Evolutionary conservation across 2,329 filamentous ascomycete species (phyloP).

Genomic region (Diaporthe amygdali): DNA sequence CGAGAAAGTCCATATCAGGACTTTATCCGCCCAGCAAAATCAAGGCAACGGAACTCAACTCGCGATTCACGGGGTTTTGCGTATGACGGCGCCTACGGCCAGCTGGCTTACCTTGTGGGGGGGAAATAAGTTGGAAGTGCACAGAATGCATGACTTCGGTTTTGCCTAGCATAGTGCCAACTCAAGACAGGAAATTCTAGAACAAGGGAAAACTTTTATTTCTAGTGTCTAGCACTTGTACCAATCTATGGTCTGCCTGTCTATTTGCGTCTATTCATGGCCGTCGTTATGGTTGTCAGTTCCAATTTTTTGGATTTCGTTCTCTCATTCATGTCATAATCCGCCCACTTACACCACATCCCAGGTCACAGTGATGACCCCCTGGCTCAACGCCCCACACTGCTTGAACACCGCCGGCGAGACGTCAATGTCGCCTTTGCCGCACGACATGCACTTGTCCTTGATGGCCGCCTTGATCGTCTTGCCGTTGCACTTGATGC

Average conservation of each 20-base stretch:
- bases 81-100: too few species aligned
- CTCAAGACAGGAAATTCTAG: background rate
- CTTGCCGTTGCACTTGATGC: conserved; percentile 15
- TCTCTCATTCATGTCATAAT: background rate
- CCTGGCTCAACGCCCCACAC: conserved; percentile 2
- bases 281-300: background rate
- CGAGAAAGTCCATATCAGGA: too few species aligned
- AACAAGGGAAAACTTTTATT: background rate
- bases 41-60: too few species aligned
- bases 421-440: conserved; percentile 9
- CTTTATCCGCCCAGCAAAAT: too few species aligned
- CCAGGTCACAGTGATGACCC: conserved; percentile 17
- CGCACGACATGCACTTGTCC: conserved; percentile 19
- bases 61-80: too few species aligned
- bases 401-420: conserved; percentile 16
- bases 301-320: background rate
- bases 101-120: too few species aligned
- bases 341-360: background rate
- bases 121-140: too few species aligned
- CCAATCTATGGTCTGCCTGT: background rate
- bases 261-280: background rate
- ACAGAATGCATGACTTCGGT: background rate
- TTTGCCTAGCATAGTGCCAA: background rate
- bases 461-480: conserved; percentile 16
- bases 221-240: background rate